These are phyloP conservation scores for Wickerhamiella brachini DNA, from an alignment of 805 yeast species.

Conservation along the genomic window DNA sequence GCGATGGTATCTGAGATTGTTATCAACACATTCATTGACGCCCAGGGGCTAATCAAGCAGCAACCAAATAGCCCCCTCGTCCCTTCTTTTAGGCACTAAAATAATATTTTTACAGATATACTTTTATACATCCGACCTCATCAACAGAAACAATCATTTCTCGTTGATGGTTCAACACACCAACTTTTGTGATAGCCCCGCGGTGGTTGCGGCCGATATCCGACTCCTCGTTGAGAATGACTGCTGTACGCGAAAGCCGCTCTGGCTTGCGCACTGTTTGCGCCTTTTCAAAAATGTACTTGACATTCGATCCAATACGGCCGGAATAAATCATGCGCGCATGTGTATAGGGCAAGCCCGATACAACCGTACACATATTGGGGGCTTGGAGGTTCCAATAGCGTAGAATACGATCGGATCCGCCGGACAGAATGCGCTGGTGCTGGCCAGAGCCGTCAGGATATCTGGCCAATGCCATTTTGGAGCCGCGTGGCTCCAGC, in stretches of 20 bases:
- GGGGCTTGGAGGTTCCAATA: conserved; percentile 26
- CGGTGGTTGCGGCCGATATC: conserved; percentile 33
- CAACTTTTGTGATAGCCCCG: conserved; percentile 39
- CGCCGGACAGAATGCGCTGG: conserved; percentile 21
- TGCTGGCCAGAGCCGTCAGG: conserved; percentile 4
- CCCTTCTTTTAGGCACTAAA: neutral
- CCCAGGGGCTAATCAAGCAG: neutral
- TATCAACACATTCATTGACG: neutral
- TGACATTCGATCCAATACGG: conserved; percentile 24
- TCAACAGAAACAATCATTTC: conserved; percentile 55
- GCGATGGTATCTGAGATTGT: neutral
- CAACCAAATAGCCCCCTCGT: neutral
- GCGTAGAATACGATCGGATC: conserved; percentile 22
- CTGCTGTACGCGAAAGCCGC: conserved; percentile 22
- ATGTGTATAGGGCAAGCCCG: conserved; percentile 23
- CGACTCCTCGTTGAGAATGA: conserved; percentile 33
- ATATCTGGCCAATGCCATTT: conserved; percentile 7
- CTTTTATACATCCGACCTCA: conserved; percentile 49
- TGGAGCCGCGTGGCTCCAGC: conserved; percentile 6
- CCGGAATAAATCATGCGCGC: conserved; percentile 21
- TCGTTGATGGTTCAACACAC: conserved; percentile 35
- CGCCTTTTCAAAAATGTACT: conserved; percentile 29
- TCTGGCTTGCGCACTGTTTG: conserved; percentile 21
- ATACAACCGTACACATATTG: conserved; percentile 22
- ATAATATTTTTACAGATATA: conserved; percentile 23